These are phyloP conservation scores for Zymoseptoria tritici DNA, from an alignment of 2,329 filamentous ascomycete genomes.

Conservation along the genomic window DNA sequence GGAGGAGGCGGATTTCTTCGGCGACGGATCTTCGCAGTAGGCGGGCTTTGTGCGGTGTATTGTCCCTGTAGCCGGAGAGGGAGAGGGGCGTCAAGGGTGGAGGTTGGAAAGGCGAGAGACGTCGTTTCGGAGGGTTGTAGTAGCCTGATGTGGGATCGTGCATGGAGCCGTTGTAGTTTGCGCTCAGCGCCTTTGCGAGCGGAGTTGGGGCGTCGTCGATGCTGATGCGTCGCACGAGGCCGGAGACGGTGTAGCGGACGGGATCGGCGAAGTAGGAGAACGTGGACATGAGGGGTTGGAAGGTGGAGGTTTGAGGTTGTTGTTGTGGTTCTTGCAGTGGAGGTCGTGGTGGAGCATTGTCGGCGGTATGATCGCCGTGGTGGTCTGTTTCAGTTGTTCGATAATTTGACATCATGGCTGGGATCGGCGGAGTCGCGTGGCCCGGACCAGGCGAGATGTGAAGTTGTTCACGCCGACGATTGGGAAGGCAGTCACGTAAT, in stretches of 20 bases:
- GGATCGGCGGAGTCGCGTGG: background rate
- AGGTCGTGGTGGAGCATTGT: constrained; percentile 2
- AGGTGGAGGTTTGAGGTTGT: constrained; percentile 18
- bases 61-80: constrained; percentile 57
- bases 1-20: constrained; percentile 84
- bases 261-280: constrained; percentile 44
- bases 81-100: constrained; percentile 78
- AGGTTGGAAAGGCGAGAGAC: constrained; percentile 72
- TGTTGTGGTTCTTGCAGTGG: constrained; percentile 16
- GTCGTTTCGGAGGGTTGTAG: constrained; percentile 52
- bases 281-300: constrained; percentile 23
- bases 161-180: constrained; percentile 35
- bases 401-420: background rate
- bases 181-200: constrained; percentile 29
- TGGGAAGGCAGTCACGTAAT: background rate
- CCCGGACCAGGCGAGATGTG: background rate
- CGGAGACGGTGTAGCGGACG: constrained; percentile 41
- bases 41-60: constrained; percentile 53
- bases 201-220: constrained; percentile 36
- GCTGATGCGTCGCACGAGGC: constrained; percentile 41
- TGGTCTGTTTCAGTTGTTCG: background rate
- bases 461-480: background rate
- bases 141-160: constrained; percentile 38
- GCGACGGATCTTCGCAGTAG: constrained; percentile 68
- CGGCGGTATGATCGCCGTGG: background rate